Evolutionary conservation across 192 early-diverging fungal genomes (phyloP), one percentile per base, ranked within the genome.

Genomic region (Ramicandelaber brevisporus): DNA sequence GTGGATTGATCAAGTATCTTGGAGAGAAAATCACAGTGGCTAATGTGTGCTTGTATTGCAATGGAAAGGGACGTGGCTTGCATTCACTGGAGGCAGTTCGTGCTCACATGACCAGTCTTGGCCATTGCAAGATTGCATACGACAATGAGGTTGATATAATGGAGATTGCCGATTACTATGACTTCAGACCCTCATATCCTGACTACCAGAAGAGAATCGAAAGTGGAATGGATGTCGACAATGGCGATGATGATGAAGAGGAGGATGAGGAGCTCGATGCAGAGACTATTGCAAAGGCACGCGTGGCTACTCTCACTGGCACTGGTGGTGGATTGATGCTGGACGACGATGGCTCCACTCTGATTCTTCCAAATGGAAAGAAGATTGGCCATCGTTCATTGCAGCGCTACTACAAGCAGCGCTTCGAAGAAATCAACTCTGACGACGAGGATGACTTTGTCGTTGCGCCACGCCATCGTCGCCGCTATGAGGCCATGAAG

Each of bases 121-220:
- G 84, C 13, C 93, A 96, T 49, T 81, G 78, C 45, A 92, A 81
- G 59, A 80, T 99, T 41, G 69, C 72, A n/a, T 92, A 95, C 44
- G 86, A 92, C 31, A 69, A 73, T 29, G 92, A 82, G 15, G 68
- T 71, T 3, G 89, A 98, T 38, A 65, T 73, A 31, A 57, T 77
- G 37, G 92, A 95, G 46, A 51, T 98, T 29, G 70, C 66, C 2
- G 88, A 95, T 38, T 98, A 74, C 55, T 98, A 98, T 53, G 86
- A 92, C 53, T 98, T 89, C 53, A 67, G 66, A 30, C 69, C 79
- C 1, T 78, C 73, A 3, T 88, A 84, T 41, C 71, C 78, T 7
- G 73, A 73, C 30, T n/a, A n/a, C n/a, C n/a, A n/a, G n/a, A n/a
- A n/a, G n/a, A n/a, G n/a, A 46, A 50, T 17, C 37, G 33, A 46